Conservation (phyloP, 2,329 filamentous ascomycete species). For the Phialemoniopsis sp. region DNA sequence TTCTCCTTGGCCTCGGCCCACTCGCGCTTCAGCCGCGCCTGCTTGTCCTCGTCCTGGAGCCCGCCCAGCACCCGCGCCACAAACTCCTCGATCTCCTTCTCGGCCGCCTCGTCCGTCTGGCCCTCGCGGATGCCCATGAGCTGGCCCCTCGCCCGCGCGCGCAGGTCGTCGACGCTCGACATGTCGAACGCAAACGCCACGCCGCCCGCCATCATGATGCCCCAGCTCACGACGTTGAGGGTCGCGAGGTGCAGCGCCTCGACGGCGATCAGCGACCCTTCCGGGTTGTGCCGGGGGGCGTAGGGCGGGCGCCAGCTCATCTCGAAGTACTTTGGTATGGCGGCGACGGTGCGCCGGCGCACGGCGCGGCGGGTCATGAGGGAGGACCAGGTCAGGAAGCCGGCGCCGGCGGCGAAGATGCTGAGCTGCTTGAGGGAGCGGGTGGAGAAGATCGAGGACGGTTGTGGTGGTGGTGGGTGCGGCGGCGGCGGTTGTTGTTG, state of each 20-base stretch:
- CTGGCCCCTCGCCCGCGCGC: constrained; percentile 41
- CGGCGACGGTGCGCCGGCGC: constrained; percentile 53
- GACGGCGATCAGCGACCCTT: constrained; percentile 68
- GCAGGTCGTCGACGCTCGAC: constrained; percentile 61
- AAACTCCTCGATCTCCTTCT: constrained; percentile 60
- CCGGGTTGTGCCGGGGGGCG: constrained; percentile 32
- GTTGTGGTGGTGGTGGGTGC: no score
- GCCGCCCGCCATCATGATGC: constrained; percentile 70
- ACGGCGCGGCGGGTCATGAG: constrained; percentile 70
- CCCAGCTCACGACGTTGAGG: constrained; percentile 75
- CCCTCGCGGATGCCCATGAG: constrained; percentile 19
- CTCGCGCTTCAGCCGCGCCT: no score
- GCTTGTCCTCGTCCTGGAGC: no score
- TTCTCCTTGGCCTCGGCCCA: no score
- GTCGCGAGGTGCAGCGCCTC: constrained; percentile 85
- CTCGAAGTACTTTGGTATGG: constrained; percentile 69
- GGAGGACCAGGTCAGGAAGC: constrained; percentile 70
- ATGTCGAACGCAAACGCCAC: constrained; percentile 76
- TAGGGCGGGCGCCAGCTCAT: constrained; percentile 42
- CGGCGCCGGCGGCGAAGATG: constrained; percentile 69
- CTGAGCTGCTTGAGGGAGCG: constrained; percentile 59
- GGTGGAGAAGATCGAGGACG: constrained; percentile 26
- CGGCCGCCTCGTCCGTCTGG: constrained; percentile 43
- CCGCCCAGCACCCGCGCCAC: no score
- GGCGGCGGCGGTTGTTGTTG: no score